Evolutionary conservation across 2,329 filamentous ascomycete species (phyloP).

Genomic region (Calonectria ilicicola): DNA sequence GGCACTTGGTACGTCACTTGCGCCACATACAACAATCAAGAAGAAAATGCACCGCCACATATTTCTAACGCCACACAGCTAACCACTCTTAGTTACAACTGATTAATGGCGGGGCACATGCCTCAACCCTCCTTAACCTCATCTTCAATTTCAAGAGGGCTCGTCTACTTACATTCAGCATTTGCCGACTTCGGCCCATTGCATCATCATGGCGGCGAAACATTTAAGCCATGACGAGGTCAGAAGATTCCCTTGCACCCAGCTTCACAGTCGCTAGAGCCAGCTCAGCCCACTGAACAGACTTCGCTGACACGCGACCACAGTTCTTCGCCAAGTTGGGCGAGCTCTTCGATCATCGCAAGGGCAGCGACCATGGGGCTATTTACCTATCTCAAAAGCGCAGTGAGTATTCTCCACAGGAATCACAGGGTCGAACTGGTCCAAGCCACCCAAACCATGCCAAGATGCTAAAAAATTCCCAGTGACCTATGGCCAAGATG

Average conservation of each 20-base stretch:
- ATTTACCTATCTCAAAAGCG: slow-evolving; percentile 83
- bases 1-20: slow-evolving; percentile 16
- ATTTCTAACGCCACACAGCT: slow-evolving; percentile 19
- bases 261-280: not conserved
- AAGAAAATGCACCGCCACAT: slow-evolving; percentile 19
- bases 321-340: slow-evolving; percentile 81
- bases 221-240: slow-evolving; percentile 45
- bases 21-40: not conserved
- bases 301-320: slow-evolving; percentile 21
- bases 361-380: slow-evolving; percentile 78
- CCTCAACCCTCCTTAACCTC: slow-evolving; percentile 27
- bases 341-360: slow-evolving; percentile 75
- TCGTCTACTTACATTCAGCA: slow-evolving; percentile 21
- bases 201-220: slow-evolving; percentile 34
- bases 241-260: not conserved
- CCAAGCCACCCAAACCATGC: not conserved
- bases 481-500: slow-evolving; percentile 60
- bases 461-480: slow-evolving; percentile 21
- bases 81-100: not conserved
- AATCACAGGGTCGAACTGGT: not conserved
- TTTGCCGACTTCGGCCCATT: slow-evolving; percentile 5
- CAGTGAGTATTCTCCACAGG: slow-evolving; percentile 58
- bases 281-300: not conserved
- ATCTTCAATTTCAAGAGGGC: slow-evolving; percentile 22
- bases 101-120: slow-evolving; percentile 40